Conservation (phyloP, 495 filamentous ascomycete genomes). For the Trichoderma reesei region DNA sequence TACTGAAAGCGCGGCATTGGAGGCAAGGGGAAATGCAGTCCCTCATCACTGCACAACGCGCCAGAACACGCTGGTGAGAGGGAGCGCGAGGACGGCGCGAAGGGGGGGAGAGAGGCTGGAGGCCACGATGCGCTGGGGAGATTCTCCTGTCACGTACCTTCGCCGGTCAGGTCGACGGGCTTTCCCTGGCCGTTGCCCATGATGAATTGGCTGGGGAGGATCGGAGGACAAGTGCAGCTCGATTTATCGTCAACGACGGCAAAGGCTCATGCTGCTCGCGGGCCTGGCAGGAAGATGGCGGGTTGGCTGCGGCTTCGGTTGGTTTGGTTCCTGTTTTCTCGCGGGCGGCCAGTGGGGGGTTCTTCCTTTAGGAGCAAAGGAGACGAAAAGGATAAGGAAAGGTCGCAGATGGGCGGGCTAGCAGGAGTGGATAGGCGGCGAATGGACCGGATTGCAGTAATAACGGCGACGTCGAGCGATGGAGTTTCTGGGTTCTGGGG, state of each 20-base stretch:
- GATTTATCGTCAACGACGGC: slow-evolving; percentile 2
- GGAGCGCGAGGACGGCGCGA: no score
- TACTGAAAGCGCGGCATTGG: no score
- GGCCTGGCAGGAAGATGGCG: neutral
- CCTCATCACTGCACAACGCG: neutral
- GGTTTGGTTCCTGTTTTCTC: no score
- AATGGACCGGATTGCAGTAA: slow-evolving; percentile 1
- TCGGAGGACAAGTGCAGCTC: neutral
- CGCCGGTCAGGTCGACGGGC: slow-evolving; percentile 81
- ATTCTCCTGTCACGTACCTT: slow-evolving; percentile 61
- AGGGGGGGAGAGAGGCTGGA: neutral
- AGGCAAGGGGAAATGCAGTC: neutral
- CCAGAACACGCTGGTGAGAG: slow-evolving; percentile 2
- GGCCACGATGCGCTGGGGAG: neutral
- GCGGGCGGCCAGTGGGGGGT: neutral
- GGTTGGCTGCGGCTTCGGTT: neutral
- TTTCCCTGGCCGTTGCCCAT: slow-evolving; percentile 97
- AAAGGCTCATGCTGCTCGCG: neutral
- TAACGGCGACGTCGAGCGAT: neutral
- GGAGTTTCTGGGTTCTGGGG: neutral
- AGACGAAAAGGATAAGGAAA: no score
- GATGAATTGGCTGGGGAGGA: neutral
- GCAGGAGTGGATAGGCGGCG: slow-evolving; percentile 6
- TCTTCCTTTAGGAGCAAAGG: neutral
- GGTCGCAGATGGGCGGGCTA: neutral